Base-by-base conservation (phyloP, 2,329 filamentous ascomycete genomes). In the Colletotrichum filicis region DNA sequence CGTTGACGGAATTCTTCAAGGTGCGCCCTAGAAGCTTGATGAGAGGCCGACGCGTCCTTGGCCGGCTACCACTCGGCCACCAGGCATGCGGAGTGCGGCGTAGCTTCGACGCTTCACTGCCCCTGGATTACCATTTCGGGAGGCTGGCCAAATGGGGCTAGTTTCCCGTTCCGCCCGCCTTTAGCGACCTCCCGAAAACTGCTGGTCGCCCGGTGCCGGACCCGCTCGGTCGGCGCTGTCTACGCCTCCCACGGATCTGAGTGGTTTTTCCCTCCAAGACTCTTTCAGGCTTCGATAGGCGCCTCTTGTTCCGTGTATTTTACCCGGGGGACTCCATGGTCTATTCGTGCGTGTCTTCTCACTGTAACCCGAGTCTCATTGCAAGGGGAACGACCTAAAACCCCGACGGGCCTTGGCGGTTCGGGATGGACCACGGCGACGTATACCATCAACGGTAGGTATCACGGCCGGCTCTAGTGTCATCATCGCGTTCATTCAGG, bases 111-210 rank as follows among this genome's bases (percentile, higher is more conserved):
- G 55, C 30, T 14, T 53, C 30, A 32, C 32, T 65, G 60, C 42
- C 59, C 55, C 66, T 69, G 66, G 60, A 28, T 59, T 70, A 52
- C 55, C 60, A 65, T 63, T 32, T 68, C 70, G 70, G 70, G 56
- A n/a, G 22, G 66, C 28, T 35, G 53, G 58, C 70, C 68, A 16
- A 60, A 73, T 70, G 52, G 30, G 57, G 70, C 69, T 73, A 73
- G 70, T 70, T n/a, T 49, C 42, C 66, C 66, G 70, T 30, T 56
- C 60, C 66, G 56, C 56, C 60, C 55, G 60, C 59, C 19, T 60
- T 55, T 28, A 61, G 55, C 66, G 46, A 73, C 70, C 66, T 61
- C 70, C 66, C 66, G 66, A 61, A 73, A 70, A 73, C 49, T 70
- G 56, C 60, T 69, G 53, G 60, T 70, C 58, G 66, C 35, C 70